Base-by-base conservation (phyloP, 2,329 filamentous ascomycete species). In the Aspergillus sp. region DNA sequence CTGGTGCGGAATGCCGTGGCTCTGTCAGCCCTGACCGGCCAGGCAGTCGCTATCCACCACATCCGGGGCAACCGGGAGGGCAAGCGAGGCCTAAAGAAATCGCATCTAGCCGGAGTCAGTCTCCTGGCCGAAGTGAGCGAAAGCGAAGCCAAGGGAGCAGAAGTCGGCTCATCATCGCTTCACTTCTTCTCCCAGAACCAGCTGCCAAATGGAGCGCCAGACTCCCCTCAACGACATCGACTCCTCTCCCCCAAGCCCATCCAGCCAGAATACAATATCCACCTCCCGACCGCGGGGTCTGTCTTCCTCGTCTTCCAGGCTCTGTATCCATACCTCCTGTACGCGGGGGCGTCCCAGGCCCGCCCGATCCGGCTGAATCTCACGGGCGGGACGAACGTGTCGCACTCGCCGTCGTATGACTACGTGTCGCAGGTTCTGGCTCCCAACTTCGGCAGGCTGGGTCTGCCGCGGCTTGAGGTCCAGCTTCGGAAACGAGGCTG, bases 271-370 rank as follows among this genome's bases (percentile, higher is more conserved):
- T 60, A 64, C 28, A 47, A 52, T 3, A 61, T 72, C 24, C 48
- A 54, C 12, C 58, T 71, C 24, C 52, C 60, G 3, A 67, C 66
- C 2, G 69, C 71, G 0, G 74, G 74, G 0, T 69, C 67, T 12
- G 63, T 72, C 4, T 71, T 66, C 29, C 57, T 78, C 8, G 66
- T 75, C 0, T 63, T 78, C 33, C 74, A 78, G 48, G 73, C 74
- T 4, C 55, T 78, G 3, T 64, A 78, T 24, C 75, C 75, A 0
- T 77, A 69, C 41, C 50, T 78, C 2, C 51, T 78, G 2, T 68
- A 74, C 50, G 51, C 53, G 19, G 52, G 47, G 26, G 42, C 45
- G 16, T 14, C 3, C 37, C 33, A 25, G 29, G 41, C 6, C 19
- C 10, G 28, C 6, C 40, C 25, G 27, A 52, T 66, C 30, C 50